Percentiles rank a stretch among this genome's conserved stretches.
Evolutionary conservation across 2,329 filamentous ascomycete species (phyloP).

Genomic region (Colletotrichum lupini): DNA sequence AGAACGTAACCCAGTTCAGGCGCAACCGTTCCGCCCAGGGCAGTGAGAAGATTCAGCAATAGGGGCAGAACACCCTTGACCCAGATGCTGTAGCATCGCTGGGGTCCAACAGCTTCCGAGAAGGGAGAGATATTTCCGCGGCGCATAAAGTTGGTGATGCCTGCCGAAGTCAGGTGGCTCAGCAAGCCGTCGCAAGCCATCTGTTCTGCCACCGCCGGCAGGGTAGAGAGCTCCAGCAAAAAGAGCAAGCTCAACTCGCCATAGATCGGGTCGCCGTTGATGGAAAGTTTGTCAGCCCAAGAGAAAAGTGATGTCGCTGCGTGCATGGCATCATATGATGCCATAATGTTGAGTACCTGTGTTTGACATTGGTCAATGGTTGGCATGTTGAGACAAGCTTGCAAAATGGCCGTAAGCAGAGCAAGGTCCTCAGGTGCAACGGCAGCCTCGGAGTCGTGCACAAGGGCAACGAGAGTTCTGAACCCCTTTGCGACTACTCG

Average conservation of each 20-base stretch:
- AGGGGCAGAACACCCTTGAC: constrained; percentile 87
- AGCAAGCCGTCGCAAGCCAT: constrained; percentile 89
- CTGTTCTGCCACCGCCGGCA: constrained; percentile 86
- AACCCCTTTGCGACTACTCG: constrained; percentile 85
- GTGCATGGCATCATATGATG: constrained; percentile 78
- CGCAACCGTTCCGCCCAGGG: constrained; percentile 83
- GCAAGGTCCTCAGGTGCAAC: constrained; percentile 84
- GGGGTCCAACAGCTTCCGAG: constrained; percentile 73
- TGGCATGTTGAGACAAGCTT: constrained; percentile 83
- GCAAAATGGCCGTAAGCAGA: constrained; percentile 87
- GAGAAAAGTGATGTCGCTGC: constrained; percentile 90
- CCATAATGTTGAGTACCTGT: constrained; percentile 77
- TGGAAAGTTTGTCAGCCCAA: constrained; percentile 87
- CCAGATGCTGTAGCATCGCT: constrained; percentile 91
- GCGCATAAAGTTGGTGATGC: constrained; percentile 81
- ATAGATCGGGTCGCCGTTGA: constrained; percentile 87
- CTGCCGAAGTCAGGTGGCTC: constrained; percentile 81
- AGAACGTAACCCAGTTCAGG: constrained; percentile 88
- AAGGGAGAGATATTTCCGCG: constrained; percentile 80
- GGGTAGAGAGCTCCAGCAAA: constrained; percentile 85
- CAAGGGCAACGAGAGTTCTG: constrained; percentile 79
- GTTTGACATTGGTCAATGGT: constrained; percentile 77
- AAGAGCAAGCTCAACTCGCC: constrained; percentile 92
- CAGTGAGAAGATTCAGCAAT: constrained; percentile 86
- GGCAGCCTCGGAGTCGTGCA: constrained; percentile 78